Evolutionary conservation across 345 rosid species (phyloP).

Genomic region (Clarkia xantiana): DNA sequence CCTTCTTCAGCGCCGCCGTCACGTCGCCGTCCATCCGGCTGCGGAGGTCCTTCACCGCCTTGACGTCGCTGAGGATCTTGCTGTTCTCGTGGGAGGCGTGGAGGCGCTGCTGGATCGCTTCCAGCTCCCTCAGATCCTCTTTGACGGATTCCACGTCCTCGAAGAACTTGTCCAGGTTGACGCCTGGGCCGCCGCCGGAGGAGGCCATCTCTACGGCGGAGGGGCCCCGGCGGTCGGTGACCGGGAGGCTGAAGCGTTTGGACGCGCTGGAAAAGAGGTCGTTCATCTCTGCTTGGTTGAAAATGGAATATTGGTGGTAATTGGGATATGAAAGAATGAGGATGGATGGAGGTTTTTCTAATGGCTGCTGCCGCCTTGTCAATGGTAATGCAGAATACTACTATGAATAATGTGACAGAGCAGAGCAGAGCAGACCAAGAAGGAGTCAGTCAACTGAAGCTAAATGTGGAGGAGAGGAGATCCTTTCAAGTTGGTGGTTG

Average conservation of each 20-base stretch:
- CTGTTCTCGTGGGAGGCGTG: conserved; percentile 72
- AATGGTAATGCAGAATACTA: no score
- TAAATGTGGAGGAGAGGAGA: no score
- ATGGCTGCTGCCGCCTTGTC: no score
- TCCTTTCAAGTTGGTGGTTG: no score
- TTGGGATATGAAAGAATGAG: no score
- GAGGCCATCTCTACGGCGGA: conserved; percentile 23
- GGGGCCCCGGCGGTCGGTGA: conserved; percentile 25
- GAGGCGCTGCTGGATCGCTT: conserved; percentile 41
- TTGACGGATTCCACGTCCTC: conserved; percentile 71
- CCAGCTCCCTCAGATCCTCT: conserved; percentile 66
- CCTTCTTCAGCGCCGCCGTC: conserved; percentile 56
- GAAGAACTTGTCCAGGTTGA: conserved; percentile 73
- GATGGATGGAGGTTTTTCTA: no score
- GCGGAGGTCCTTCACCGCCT: conserved; percentile 62
- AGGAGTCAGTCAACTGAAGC: no score
- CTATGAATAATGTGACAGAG: no score
- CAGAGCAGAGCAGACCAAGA: no score
- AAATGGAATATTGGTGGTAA: no score
- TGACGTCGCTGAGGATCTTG: conserved; percentile 72
- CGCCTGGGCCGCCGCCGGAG: conserved; percentile 22
- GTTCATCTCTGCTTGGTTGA: conserved; percentile 30
- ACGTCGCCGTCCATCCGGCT: conserved; percentile 79
- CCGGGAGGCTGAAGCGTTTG: conserved; percentile 23
- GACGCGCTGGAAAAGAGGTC: conserved; percentile 73